Conservation (phyloP, 805 yeast genomes). For the Monosporozyma servazzii region DNA sequence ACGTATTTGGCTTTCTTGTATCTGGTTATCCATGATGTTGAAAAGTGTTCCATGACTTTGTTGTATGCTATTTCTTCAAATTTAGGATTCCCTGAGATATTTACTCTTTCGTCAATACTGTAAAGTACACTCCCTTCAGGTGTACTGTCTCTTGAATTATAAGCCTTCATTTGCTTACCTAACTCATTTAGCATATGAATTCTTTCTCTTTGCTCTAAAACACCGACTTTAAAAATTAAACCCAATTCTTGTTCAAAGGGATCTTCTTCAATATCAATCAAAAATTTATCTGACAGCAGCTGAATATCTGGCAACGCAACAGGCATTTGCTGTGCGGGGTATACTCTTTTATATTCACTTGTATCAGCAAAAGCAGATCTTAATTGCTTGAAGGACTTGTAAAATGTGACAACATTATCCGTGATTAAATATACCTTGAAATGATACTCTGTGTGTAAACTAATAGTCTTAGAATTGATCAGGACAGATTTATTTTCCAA, state of each 20-base stretch:
- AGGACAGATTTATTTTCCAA: conserved; percentile 2
- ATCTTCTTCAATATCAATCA: conserved; percentile 50
- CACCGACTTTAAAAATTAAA: conserved; percentile 48
- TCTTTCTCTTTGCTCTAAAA: conserved; percentile 47
- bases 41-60: conserved; percentile 28
- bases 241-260: conserved; percentile 56
- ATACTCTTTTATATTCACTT: conserved; percentile 14
- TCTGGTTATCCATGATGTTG: conserved; percentile 35
- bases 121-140: not conserved
- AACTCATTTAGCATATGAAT: conserved; percentile 31
- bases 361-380: conserved; percentile 35
- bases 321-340: conserved; percentile 23
- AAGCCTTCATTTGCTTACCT: conserved; percentile 11
- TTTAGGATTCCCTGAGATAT: not conserved
- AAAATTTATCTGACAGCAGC: conserved; percentile 34
- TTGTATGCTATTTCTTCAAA: conserved; percentile 8
- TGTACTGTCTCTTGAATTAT: not conserved
- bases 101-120: not conserved
- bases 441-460: conserved; percentile 29
- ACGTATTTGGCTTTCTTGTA: conserved; percentile 23
- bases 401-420: conserved; percentile 41
- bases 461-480: conserved; percentile 14
- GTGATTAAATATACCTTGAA: conserved; percentile 39
- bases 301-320: conserved; percentile 35
- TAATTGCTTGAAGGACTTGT: conserved; percentile 41